Base-by-base conservation (phyloP, 1,284 basidiomycete genomes). In the Laetiporus sulphureus region DNA sequence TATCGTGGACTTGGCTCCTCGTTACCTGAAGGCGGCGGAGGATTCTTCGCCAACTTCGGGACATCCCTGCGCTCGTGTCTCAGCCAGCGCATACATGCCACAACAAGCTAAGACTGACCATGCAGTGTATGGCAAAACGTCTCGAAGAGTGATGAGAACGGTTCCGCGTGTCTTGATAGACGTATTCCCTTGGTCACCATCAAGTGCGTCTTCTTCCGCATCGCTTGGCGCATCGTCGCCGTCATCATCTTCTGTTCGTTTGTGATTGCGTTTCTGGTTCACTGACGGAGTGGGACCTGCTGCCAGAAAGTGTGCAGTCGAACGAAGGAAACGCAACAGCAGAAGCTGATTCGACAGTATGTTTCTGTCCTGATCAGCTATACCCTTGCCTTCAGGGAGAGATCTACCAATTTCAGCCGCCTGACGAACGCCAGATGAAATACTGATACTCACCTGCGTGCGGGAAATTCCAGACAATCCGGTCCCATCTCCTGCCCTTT, bases 391-490 rank as follows among this genome's bases (percentile, higher is more conserved):
- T 93, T 47, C 35, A 38, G 40, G 30, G 41, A 46, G 41, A 23
- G 6, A 16, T 18, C 34, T 31, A n/a, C 37, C 21, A 32, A 37
- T 25, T 23, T 20, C 13, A 27, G 25, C 30, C 3, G 18, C 32
- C 1, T 22, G 11, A 21, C 21, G 31, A 13, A 34, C 43, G 19
- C 16, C 37, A 27, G 25, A 10, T n/a, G 10, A 13, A 13, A 32
- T 3, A 12, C 6, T 12, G 13, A 15, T n/a, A 65, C 77, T 54
- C 56, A 85, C 94, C 94, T 53, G 87, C 87, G 68, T 99, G 95
- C 38, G 95, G 95, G 56, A 98, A 99, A 59, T 98, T 97, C 80
- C 92, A 98, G 18, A 91, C 82, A 44, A 98, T 77, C 63, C 78
- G 71, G 69, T 92, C 84, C 77, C 88, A 84, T 47, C 65, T 70